phyloP scores from a whole-genome alignment of 2,329 filamentous ascomycete genomes.

The Bipolaris sorokiniana region DNA sequence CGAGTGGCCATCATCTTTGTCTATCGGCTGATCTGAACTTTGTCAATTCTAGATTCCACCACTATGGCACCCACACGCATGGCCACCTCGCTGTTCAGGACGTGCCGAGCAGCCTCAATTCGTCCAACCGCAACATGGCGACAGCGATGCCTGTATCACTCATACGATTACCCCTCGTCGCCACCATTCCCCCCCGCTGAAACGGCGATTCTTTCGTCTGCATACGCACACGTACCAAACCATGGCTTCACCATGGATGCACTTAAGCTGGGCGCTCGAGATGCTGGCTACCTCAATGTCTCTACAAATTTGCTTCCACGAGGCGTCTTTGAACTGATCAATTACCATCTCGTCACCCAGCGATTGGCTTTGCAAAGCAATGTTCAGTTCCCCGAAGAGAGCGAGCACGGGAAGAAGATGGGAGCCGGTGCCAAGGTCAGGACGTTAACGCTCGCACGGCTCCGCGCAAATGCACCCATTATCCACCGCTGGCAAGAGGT shows the following conservation, averaged over 20 bases:
- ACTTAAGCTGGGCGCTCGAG: constrained; percentile 77
- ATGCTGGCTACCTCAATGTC: constrained; percentile 85
- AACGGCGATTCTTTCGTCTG: constrained; percentile 78
- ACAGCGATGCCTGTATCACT: constrained; percentile 42
- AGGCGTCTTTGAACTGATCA: constrained; percentile 81
- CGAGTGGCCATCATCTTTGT: constrained; percentile 18
- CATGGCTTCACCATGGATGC: constrained; percentile 81
- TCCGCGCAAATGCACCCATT: constrained; percentile 75
- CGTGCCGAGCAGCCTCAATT: constrained; percentile 30
- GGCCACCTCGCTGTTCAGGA: constrained; percentile 31
- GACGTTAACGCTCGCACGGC: constrained; percentile 73
- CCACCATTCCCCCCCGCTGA: constrained; percentile 73
- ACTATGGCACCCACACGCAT: constrained; percentile 41
- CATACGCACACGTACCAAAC: constrained; percentile 76
- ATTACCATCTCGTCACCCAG: constrained; percentile 74
- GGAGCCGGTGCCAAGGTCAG: constrained; percentile 70
- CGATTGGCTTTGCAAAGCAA: constrained; percentile 63
- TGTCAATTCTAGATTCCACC: constrained; percentile 16
- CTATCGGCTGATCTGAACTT: constrained; percentile 22
- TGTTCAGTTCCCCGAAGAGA: constrained; percentile 53
- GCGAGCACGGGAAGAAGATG: constrained; percentile 42
- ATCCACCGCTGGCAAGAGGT: constrained; percentile 88
- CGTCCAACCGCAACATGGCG: constrained; percentile 22
- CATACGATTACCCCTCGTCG: constrained; percentile 50
- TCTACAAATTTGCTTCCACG: constrained; percentile 81